A percentile compares a stretch with the other conserved stretches of the same genome.
phyloP scores from a whole-genome alignment of 2,329 filamentous ascomycete species.

The Lachnellula suecica region DNA sequence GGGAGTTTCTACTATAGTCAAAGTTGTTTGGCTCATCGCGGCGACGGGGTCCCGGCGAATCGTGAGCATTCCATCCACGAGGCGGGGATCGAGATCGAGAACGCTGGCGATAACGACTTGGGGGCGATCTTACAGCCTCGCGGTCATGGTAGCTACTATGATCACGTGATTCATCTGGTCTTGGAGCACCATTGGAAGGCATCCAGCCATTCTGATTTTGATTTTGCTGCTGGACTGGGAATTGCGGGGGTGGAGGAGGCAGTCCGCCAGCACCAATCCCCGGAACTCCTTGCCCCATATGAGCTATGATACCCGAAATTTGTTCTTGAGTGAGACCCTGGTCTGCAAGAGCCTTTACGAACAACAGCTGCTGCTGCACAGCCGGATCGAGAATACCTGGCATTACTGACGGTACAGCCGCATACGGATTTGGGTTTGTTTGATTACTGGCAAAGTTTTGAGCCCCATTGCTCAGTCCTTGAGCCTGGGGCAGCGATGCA shows the following conservation, averaged over 20 bases:
- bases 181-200: conserved; percentile 20
- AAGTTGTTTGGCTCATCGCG: conserved; percentile 52
- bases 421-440: conserved; percentile 35
- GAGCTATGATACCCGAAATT: conserved; percentile 52
- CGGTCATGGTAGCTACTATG: conserved; percentile 50
- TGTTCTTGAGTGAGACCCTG: conserved; percentile 78
- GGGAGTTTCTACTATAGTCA: conserved; percentile 71
- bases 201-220: conserved; percentile 34
- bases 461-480: conserved; percentile 37
- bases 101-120: conserved; percentile 51
- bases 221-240: conserved; percentile 24
- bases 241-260: conserved; percentile 27
- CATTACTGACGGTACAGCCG: conserved; percentile 36
- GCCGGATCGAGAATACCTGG: conserved; percentile 45
- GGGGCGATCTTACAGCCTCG: conserved; percentile 60
- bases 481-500: conserved; percentile 26
- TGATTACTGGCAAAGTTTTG: conserved; percentile 38
- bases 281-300: conserved; percentile 24
- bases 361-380: conserved; percentile 68
- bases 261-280: conserved; percentile 32
- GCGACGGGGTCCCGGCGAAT: conserved; percentile 46
- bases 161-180: conserved; percentile 51
- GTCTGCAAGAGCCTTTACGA: conserved; percentile 73
- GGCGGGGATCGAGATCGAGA: conserved; percentile 80
- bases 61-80: conserved; percentile 67